phyloP scores from a whole-genome alignment of 352 stramenopile genomes.

The Phytophthora ohioensis region DNA sequence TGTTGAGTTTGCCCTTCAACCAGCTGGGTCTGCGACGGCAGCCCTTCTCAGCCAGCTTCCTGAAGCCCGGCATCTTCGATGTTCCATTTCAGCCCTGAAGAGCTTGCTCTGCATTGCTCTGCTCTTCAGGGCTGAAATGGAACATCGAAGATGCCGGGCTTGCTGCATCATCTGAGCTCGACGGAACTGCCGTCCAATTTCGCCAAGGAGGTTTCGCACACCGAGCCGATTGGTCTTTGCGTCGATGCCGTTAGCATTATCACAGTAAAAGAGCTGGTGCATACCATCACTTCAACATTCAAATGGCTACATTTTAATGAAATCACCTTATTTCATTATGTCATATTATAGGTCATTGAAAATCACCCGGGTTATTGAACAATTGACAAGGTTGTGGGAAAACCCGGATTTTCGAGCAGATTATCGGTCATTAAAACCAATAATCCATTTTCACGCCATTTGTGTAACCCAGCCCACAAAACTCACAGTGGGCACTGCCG shows the following conservation, averaged over 20 bases:
- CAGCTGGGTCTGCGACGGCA: not conserved
- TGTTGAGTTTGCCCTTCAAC: not conserved
- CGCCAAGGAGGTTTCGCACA: slow-evolving; percentile 53
- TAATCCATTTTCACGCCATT: too few species aligned
- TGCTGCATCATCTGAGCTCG: too few species aligned
- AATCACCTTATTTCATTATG: not conserved
- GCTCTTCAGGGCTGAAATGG: slow-evolving; percentile 16
- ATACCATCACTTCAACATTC: not conserved
- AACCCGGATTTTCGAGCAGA: too few species aligned
- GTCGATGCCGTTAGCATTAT: not conserved
- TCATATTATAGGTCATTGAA: not conserved
- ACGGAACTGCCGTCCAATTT: not conserved
- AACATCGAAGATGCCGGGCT: slow-evolving; percentile 2
- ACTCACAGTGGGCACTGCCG: too few species aligned
- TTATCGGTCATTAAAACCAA: too few species aligned
- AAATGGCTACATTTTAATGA: not conserved
- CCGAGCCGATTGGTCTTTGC: slow-evolving; percentile 47
- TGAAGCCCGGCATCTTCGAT: slow-evolving; percentile 4
- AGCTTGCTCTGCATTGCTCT: too few species aligned
- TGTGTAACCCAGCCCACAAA: too few species aligned
- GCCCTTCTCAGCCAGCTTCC: slow-evolving; percentile 13
- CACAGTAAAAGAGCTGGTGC: too few species aligned
- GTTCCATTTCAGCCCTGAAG: slow-evolving; percentile 12
- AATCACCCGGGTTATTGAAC: not conserved
- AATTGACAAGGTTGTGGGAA: too few species aligned